phyloP scores from a whole-genome alignment of 176 grass and related monocot species.

The Coix lacrymajobi region DNA sequence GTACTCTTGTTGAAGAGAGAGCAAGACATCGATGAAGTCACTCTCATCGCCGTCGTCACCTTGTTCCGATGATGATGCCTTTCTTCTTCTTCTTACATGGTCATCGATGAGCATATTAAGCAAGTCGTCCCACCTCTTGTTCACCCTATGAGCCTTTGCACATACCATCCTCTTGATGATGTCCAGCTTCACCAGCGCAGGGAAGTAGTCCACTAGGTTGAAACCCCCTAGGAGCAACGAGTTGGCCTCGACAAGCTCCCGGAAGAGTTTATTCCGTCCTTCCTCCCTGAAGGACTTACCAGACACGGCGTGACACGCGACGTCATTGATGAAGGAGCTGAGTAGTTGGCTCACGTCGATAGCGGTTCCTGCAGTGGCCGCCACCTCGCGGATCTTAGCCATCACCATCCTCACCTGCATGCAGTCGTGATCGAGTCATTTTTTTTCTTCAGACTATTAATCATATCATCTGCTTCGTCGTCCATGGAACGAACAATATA shows the following conservation, averaged over 20 bases:
- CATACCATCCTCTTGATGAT: slow-evolving; percentile 1
- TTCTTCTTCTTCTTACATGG: neutral
- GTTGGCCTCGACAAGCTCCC: slow-evolving; percentile 3
- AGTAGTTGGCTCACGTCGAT: slow-evolving; percentile 36
- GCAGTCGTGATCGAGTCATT: no score
- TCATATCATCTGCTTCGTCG: no score
- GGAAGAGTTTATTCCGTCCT: slow-evolving; percentile 20
- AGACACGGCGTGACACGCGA: slow-evolving; percentile 32
- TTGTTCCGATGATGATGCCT: no score
- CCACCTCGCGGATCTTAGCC: neutral
- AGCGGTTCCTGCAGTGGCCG: neutral
- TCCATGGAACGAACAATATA: no score
- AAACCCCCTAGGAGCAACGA: slow-evolving; percentile 21
- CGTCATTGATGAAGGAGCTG: slow-evolving; percentile 6
- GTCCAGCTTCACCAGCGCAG: neutral
- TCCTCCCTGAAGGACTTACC: slow-evolving; percentile 8
- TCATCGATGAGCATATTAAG: slow-evolving; percentile 33
- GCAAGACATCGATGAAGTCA: neutral
- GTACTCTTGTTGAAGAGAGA: neutral
- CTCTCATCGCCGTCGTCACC: neutral
- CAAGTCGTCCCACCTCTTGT: slow-evolving; percentile 24
- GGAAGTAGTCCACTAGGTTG: slow-evolving; percentile 38
- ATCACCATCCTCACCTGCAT: neutral
- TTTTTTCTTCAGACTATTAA: no score
- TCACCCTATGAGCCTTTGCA: neutral